Conservation (phyloP, 2,329 filamentous ascomycete genomes). For the Arachnopeziza araneosa region DNA sequence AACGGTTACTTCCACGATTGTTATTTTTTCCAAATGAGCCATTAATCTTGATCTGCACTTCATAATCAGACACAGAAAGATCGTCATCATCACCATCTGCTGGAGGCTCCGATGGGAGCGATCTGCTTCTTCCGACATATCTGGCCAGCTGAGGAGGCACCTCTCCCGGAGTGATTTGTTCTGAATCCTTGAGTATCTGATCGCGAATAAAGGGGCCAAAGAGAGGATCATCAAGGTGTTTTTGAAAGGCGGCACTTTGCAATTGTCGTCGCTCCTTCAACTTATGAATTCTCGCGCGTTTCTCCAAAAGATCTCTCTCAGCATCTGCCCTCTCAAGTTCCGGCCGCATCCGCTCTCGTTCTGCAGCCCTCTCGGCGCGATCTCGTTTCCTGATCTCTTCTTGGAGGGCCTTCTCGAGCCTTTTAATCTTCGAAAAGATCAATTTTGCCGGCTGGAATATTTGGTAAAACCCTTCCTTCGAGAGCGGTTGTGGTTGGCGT, state of each 20-base stretch:
- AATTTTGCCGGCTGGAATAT: not conserved
- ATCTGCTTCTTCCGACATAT: not conserved
- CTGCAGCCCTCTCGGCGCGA: not conserved
- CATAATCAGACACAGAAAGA: not conserved
- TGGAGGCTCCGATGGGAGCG: not conserved
- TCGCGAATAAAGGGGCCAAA: not conserved
- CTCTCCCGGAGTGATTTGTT: not conserved
- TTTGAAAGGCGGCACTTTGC: not conserved
- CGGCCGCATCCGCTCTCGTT: not conserved
- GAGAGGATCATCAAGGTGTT: not conserved
- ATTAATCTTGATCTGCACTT: not conserved
- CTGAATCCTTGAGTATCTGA: not conserved
- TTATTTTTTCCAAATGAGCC: not conserved
- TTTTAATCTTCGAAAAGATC: not conserved
- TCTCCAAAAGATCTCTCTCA: not conserved
- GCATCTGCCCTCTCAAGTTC: not conserved
- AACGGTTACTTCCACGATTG: not conserved
- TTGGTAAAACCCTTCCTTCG: not conserved
- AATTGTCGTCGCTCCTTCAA: not conserved
- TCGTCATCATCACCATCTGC: not conserved
- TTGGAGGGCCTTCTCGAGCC: not conserved
- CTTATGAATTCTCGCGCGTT: not conserved
- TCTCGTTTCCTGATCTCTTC: not conserved
- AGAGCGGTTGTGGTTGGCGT: not conserved
- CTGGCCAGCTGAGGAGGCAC: not conserved